Evolutionary conservation across 1,284 basidiomycete species (phyloP), one percentile per base, ranked within the genome.

Genomic region (Marasmius fiardii): DNA sequence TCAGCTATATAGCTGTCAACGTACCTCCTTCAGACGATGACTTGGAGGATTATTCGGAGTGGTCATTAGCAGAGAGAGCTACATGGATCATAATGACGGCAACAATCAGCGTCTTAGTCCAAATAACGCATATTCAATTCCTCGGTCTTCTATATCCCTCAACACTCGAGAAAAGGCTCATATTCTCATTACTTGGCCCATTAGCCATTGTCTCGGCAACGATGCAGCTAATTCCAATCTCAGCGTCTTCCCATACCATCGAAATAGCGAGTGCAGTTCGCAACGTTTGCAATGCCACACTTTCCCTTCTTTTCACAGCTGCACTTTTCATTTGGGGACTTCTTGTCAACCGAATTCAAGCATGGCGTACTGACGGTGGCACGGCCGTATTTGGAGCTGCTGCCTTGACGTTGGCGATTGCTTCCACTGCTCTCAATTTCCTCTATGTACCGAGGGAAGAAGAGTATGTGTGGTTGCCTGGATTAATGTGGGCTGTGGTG

Each of bases 71-170:
- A 0, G 83, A 92, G 62, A 76, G 84, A 26, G 88, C 85, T 0
- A 89, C 88, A 3, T 98, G 93, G 93, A 81, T 91, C 44, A 76
- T 93, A 45, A 89, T 98, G 81, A 92, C 92, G 61, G 92, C 92
- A 1, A 80, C 92, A 10, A 91, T 91, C 8, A 91, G 89, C 8
- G 89, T 84, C 7, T 74, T 97, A 43, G 90, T 93, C 28, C 94
- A 97, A 92, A 89, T 94, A 58, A 97, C 96, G 0, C 95, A 99
- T 72, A 98, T 99, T 54, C 97, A 99, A 70, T 98, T 98, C 72
- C 79, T 99, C 55, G 97, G 96, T 2, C 82, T 99, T 4, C 81
- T 99, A 18, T 99, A 93, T 68, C 96, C 96, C 1, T 98, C 97
- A 4, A 77, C 82, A n/a, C 82, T 96, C 35, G 97, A 99, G 73